Percentiles rank a stretch among this genome's conserved stretches.
phyloP scores from a whole-genome alignment of 2,329 filamentous ascomycete genomes.

The Fulvia fulva region DNA sequence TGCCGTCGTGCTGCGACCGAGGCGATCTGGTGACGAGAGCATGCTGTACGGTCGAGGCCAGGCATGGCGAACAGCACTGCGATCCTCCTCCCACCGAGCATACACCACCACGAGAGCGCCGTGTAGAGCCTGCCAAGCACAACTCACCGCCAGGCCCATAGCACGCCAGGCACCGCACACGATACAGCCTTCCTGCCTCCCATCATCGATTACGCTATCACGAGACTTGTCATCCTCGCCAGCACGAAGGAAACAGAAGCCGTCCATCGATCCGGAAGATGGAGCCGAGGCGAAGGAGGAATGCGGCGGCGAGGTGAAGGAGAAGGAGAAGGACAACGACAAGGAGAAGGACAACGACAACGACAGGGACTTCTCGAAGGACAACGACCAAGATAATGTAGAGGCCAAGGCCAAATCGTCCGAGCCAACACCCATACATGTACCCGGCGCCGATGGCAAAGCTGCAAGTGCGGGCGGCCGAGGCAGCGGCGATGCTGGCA shows the following conservation, averaged over 20 bases:
- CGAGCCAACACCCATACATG: conserved; percentile 50
- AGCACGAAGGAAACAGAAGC: conserved; percentile 54
- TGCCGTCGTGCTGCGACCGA: no score
- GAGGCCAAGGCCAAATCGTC: conserved; percentile 45
- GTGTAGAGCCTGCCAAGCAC: conserved; percentile 27
- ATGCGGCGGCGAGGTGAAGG: conserved; percentile 33
- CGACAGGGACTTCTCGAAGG: no score
- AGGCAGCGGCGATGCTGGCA: conserved; percentile 39
- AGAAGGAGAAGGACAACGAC: conserved; percentile 36
- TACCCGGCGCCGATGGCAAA: conserved; percentile 56
- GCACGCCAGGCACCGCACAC: conserved; percentile 18
- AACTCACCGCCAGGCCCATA: conserved; percentile 15
- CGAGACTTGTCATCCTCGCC: conserved; percentile 40
- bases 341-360: no score
- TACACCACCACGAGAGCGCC: conserved; percentile 26
- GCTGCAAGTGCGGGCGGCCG: conserved; percentile 56
- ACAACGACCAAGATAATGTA: conserved; percentile 35
- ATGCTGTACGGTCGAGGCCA: conserved; percentile 64
- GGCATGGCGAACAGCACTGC: conserved; percentile 59
- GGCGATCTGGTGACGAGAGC: conserved; percentile 29
- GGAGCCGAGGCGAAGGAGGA: conserved; percentile 39
- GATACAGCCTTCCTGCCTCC: conserved; percentile 21
- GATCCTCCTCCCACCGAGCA: conserved; percentile 28
- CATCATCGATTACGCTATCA: conserved; percentile 22
- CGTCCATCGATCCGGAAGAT: conserved; percentile 46